Evolutionary conservation across 768 basidiomycete genomes (phyloP).

Genomic region (Tricholoma hemisulphureum): DNA sequence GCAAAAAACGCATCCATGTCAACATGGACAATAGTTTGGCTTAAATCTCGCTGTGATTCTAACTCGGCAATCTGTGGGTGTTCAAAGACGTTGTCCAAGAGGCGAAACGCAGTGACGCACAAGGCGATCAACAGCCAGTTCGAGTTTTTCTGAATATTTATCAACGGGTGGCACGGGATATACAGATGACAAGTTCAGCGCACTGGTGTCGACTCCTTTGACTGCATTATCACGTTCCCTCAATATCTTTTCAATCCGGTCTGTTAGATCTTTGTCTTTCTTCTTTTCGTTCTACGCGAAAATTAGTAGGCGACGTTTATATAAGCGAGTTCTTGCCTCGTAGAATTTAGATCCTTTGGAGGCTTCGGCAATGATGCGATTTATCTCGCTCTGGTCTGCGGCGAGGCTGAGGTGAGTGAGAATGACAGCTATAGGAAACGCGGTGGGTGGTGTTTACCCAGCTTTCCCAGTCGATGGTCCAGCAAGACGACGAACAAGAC

Average conservation of each 20-base stretch:
- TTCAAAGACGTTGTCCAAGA: background rate
- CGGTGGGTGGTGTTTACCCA: constrained; percentile 49
- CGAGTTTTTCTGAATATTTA: constrained; percentile 49
- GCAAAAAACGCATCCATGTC: constrained; percentile 97
- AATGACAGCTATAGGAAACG: background rate
- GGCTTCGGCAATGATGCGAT: constrained; percentile 83
- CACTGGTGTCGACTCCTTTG: constrained; percentile 57
- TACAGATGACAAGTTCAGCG: constrained; percentile 17
- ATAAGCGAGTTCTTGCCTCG: constrained; percentile 46
- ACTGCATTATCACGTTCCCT: constrained; percentile 59
- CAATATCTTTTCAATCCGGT: constrained; percentile 69
- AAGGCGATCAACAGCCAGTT: constrained; percentile 64
- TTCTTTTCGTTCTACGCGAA: constrained; percentile 74
- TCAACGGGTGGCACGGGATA: constrained; percentile 8
- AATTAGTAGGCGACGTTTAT: background rate
- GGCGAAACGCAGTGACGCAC: constrained; percentile 39
- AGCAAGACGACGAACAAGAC: constrained; percentile 76
- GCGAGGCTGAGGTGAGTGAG: constrained; percentile 48
- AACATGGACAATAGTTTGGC: constrained; percentile 85
- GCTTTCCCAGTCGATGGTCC: constrained; percentile 90
- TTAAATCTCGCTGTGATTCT: constrained; percentile 74
- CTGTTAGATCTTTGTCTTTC: constrained; percentile 83
- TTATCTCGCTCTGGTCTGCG: constrained; percentile 80
- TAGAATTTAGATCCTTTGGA: constrained; percentile 94
- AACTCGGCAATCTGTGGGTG: constrained; percentile 59